Percentiles rank a stretch among this genome's conserved stretches.
phyloP scores from a whole-genome alignment of 352 stramenopile genomes.

The Salisapilia sapeloensis region DNA sequence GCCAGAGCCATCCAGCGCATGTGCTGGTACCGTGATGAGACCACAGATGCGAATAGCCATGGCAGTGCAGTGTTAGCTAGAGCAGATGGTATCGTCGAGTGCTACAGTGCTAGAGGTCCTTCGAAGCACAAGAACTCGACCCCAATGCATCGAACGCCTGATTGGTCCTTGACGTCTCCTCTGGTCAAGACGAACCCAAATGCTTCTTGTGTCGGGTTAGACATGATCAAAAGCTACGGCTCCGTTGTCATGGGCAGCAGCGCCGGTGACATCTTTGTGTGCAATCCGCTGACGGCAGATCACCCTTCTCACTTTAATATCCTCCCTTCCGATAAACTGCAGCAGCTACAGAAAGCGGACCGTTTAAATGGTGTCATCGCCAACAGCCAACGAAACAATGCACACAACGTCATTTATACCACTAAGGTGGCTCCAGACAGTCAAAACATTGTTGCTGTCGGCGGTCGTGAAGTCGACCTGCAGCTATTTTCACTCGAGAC shows the following conservation, averaged over 20 bases:
- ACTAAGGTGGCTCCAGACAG: constrained; percentile 28
- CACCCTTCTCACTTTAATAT: not conserved
- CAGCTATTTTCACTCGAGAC: constrained; percentile 72
- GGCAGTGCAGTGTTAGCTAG: constrained; percentile 43
- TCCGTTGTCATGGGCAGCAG: constrained; percentile 55
- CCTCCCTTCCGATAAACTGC: constrained; percentile 1
- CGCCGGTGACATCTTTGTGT: constrained; percentile 28
- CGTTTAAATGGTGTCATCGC: constrained; percentile 3
- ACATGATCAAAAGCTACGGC: constrained; percentile 32
- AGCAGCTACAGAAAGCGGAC: constrained; percentile 1
- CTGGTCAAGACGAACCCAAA: constrained; percentile 3
- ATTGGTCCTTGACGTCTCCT: constrained; percentile 22
- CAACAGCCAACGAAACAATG: constrained; percentile 14
- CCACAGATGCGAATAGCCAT: constrained; percentile 8
- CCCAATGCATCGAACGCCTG: constrained; percentile 10
- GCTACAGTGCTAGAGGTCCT: constrained; percentile 18
- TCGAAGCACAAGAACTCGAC: constrained; percentile 14
- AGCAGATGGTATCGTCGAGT: constrained; percentile 44
- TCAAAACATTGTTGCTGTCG: constrained; percentile 47
- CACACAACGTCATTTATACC: constrained; percentile 21
- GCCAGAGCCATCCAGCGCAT: constrained; percentile 25
- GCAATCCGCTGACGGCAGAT: constrained; percentile 22
- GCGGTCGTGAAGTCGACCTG: constrained; percentile 71
- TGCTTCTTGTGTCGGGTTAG: constrained; percentile 26
- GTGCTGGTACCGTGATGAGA: constrained; percentile 45